Evolutionary conservation across 1,284 basidiomycete species (phyloP), one percentile per base, ranked within the genome.

Genomic region (Pseudomicrostroma phylloplanum): DNA sequence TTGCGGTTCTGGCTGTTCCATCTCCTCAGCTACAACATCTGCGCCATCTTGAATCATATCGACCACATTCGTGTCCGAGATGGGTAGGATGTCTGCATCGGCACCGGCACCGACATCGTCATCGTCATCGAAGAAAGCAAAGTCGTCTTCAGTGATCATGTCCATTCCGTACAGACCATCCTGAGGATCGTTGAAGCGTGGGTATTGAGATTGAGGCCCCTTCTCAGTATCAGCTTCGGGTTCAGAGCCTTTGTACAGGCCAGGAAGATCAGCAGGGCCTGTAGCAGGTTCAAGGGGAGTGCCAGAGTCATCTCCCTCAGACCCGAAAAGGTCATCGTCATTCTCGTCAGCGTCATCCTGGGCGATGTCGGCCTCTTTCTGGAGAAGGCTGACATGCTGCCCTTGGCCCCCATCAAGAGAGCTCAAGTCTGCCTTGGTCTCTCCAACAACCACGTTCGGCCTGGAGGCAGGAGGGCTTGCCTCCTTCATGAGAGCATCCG

Each of bases 71-170:
- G 30, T 9, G 9, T 36, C 30, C 30, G 30, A 36, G 3, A 36
- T 9, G 9, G 30, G 30, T 9, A 36, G 9, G 30, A 36, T 3
- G 9, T 36, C 30, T 3, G 30, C 30, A 36, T 3, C 30, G 3
- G 30, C 30, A 36, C 4, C 30, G 3, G 30, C 9, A 36, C 12
- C 17, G 21, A 12, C 43, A 48, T 48, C 60, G 23, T 64, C 64
- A 13, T 55, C 66, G 26, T 71, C 71, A 61, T 76, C 72, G 54
- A 76, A 76, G 65, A 76, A 76, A 36, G 68, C 69, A 55, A 76
- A 76, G 65, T 76, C 73, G 25, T 76, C 73, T 51, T 76, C 73
- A 8, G 73, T 76, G 36, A 75, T 63, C 56, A 75, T 55, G 0
- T 36, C 63, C 67, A 56, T 72, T 48, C 46, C 46, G 46, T 48